phyloP scores from a whole-genome alignment of 768 basidiomycete species.

The Leccinum rimulosum region DNA sequence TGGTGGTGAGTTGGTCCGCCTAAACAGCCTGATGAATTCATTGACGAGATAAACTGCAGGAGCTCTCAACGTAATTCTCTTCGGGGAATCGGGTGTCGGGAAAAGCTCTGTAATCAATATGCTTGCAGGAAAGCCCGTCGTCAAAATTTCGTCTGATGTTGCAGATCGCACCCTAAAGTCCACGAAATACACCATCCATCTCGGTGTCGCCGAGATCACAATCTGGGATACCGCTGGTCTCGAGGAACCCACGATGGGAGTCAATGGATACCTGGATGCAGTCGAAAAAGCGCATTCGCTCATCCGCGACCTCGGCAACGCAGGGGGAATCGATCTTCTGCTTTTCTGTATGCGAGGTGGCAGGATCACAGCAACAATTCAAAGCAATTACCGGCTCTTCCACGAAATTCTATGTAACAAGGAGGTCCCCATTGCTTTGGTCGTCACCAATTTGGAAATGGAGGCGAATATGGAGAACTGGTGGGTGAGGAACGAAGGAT shows the following conservation, averaged over 20 bases:
- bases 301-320: constrained; percentile 21
- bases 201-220: constrained; percentile 10
- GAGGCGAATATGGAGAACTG: constrained; percentile 35
- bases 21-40: background rate
- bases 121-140: constrained; percentile 30
- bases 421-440: constrained; percentile 39
- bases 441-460: constrained; percentile 41
- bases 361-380: constrained; percentile 28
- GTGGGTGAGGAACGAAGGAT: constrained; percentile 30
- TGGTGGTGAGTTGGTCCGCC: constrained; percentile 12
- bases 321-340: constrained; percentile 34
- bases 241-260: constrained; percentile 29
- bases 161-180: constrained; percentile 35
- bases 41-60: background rate
- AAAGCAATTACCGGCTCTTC: constrained; percentile 41
- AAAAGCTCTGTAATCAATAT: constrained; percentile 48
- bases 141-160: constrained; percentile 32
- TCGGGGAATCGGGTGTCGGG: constrained; percentile 33
- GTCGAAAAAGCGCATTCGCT: constrained; percentile 29
- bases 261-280: constrained; percentile 27
- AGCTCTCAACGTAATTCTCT: constrained; percentile 30
- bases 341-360: constrained; percentile 39
- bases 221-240: constrained; percentile 33
- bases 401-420: constrained; percentile 37
- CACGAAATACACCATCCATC: constrained; percentile 21